Evolutionary conservation across 345 rosid genomes (phyloP).

Genomic region (Sonneratia alba): DNA sequence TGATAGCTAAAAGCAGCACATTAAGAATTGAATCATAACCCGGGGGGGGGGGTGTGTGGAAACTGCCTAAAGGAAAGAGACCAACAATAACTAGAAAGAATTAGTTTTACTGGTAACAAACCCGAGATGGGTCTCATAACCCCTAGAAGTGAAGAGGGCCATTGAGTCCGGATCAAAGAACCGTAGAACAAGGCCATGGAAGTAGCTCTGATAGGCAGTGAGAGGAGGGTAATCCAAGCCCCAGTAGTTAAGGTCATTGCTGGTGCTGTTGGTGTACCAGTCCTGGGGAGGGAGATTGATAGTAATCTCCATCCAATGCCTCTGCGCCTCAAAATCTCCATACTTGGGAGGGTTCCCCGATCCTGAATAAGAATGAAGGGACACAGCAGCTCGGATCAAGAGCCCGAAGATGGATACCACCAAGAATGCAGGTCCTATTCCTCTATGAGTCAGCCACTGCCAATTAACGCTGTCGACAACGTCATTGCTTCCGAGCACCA

Average conservation of each 20-base stretch:
- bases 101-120: neutral
- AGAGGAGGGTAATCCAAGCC: slow-evolving; percentile 98
- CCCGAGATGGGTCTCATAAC: slow-evolving; percentile 78
- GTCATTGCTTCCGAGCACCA: slow-evolving; percentile 19
- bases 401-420: slow-evolving; percentile 56
- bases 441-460: slow-evolving; percentile 37
- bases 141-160: slow-evolving; percentile 57
- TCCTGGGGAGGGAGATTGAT: slow-evolving; percentile 47
- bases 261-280: slow-evolving; percentile 64
- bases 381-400: slow-evolving; percentile 54
- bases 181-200: slow-evolving; percentile 64
- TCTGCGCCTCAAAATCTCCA: slow-evolving; percentile 92
- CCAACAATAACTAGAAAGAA: neutral
- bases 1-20: neutral
- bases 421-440: slow-evolving; percentile 32
- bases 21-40: neutral
- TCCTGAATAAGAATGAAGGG: slow-evolving; percentile 77
- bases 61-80: neutral
- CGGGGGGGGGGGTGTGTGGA: too few species aligned
- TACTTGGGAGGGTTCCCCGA: slow-evolving; percentile 69
- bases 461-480: slow-evolving; percentile 17
- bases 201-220: slow-evolving; percentile 87
- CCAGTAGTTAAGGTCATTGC: slow-evolving; percentile 79
- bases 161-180: slow-evolving; percentile 57
- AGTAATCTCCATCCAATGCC: slow-evolving; percentile 99